Base-by-base conservation (phyloP, 2,329 filamentous ascomycete genomes). In the Xylaria sp. region DNA sequence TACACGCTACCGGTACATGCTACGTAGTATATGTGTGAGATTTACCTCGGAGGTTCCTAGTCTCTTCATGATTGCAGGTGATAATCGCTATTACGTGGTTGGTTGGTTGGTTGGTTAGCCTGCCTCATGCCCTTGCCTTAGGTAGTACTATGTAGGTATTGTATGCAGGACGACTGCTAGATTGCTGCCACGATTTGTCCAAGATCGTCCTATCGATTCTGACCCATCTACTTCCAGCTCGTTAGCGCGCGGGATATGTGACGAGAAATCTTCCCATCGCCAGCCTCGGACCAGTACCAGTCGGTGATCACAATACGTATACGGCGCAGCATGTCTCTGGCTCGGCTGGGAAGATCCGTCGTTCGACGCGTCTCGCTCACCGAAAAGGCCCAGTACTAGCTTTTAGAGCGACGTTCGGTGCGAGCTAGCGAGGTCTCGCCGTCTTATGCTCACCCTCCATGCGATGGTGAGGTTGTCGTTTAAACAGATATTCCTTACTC, bases 331-430 rank as follows among this genome's bases (percentile, higher is more conserved):
- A 64, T 56, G 54, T 62, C 10, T 37, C 34, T 37, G 8, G 34
- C 50, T 69, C 65, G 62, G 69, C 25, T 55, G 54, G 25, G 59
- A 48, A 31, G 37, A 37, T 63, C 66, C 20, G 57, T 66, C 62
- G 50, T 50, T 48, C 63, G 51, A 41, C 52, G 62, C 55, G n/a
- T 65, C 61, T 72, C 69, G 69, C 69, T 67, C 67, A 65, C 69
- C 69, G 69, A 72, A 39, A 48, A 41, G 50, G 13, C 46, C 28
- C 51, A 55, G 34, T 55, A 28, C n/a, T 23, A 57, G 48, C 44
- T 57, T 46, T 13, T 46, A 48, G 34, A 67, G 34, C 28, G 59
- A 34, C 61, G 62, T 13, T n/a, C 48, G 50, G 28, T 41, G 25
- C n/a, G 23, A 15, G 44, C 28, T 25, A 34, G 54, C 18, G 37